phyloP scores from a whole-genome alignment of 345 rosid species.

The Mallotus nudiflorus region DNA sequence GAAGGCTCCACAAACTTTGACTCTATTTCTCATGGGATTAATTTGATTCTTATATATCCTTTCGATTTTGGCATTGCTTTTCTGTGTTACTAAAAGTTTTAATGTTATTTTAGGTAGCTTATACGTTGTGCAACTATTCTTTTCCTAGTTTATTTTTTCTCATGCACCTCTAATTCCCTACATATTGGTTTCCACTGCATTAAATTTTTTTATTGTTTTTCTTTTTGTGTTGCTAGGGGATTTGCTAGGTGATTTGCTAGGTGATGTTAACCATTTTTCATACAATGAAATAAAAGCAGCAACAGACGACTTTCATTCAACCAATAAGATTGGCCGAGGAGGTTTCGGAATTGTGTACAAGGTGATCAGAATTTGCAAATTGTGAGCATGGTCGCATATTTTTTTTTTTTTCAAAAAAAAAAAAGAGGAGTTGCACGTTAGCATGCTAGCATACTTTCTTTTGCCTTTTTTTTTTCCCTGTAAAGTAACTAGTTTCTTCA shows the following conservation, averaged over 20 bases:
- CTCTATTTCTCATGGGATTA: background rate
- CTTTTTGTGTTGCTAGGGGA: constrained; percentile 27
- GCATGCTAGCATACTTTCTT: background rate
- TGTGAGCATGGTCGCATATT: constrained; percentile 9
- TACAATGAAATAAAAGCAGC: constrained; percentile 43
- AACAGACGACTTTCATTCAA: constrained; percentile 43
- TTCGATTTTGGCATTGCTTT: too few relatives aligned
- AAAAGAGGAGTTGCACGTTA: too few relatives aligned
- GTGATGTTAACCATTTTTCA: constrained; percentile 40
- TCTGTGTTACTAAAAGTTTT: background rate
- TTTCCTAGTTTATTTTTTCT: background rate
- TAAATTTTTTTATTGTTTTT: background rate
- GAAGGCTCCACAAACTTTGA: background rate
- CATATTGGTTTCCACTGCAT: constrained; percentile 1
- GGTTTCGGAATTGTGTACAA: constrained; percentile 66
- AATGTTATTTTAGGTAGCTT: too few relatives aligned
- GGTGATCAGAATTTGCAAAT: constrained; percentile 32
- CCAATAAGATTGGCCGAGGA: constrained; percentile 54
- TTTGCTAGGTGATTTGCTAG: constrained; percentile 34
- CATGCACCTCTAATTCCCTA: background rate
- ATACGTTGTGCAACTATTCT: background rate
- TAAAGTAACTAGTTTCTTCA: background rate
- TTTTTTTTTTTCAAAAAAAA: too few relatives aligned
- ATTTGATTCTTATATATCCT: background rate
- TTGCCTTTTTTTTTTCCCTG: background rate